These are phyloP conservation scores for Oryza glaberrima DNA, from an alignment of 176 grass and related monocot species.

Conservation along the genomic window DNA sequence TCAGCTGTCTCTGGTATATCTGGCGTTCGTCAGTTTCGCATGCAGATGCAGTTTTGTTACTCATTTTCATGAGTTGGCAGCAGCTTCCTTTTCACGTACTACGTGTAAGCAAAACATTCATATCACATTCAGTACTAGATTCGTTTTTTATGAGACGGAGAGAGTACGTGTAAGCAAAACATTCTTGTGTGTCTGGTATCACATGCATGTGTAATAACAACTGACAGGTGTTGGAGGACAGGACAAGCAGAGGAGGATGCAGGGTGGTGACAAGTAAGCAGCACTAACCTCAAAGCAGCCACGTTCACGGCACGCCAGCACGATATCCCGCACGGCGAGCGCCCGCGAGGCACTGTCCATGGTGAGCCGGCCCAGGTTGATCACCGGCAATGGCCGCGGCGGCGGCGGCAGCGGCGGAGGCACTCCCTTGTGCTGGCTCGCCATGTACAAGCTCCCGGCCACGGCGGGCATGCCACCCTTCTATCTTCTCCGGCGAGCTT, in stretches of 20 bases:
- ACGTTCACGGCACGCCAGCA: conserved; percentile 52
- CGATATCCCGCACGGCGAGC: conserved; percentile 48
- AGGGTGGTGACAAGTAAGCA: conserved; percentile 2
- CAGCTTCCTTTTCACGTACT: neutral
- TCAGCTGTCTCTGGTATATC: neutral
- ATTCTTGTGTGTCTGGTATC: neutral
- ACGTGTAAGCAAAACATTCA: too few species aligned
- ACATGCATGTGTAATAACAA: neutral
- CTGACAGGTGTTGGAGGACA: neutral
- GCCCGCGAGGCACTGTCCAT: conserved; percentile 34
- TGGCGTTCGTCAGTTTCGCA: neutral
- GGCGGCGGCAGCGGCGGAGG: too few species aligned
- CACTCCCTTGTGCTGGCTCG: neutral
- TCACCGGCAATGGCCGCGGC: conserved; percentile 32
- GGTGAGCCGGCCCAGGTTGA: conserved; percentile 48
- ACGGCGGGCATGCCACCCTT: conserved; percentile 29
- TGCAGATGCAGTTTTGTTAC: too few species aligned
- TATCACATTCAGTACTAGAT: too few species aligned
- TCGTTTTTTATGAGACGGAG: too few species aligned
- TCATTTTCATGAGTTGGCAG: neutral
- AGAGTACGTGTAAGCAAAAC: neutral
- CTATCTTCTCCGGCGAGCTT: neutral
- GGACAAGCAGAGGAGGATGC: neutral
- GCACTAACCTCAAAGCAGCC: conserved; percentile 68
- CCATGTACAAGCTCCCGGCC: conserved; percentile 30